phyloP scores from a whole-genome alignment of 805 yeast genomes.

The Myxozyma geophila region DNA sequence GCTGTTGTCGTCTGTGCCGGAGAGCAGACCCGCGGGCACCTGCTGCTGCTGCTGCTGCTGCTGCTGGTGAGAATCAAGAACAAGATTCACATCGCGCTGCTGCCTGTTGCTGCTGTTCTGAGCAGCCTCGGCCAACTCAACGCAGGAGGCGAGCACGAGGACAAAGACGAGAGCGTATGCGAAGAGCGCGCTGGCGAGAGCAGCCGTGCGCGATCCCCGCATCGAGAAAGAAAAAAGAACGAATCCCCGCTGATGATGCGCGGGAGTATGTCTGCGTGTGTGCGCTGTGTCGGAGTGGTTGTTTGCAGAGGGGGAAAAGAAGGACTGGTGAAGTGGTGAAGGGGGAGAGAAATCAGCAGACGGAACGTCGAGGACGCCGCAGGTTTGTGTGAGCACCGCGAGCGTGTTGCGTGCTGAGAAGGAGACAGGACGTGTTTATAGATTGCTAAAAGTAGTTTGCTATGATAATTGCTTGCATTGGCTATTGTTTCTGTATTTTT shows the following conservation, averaged over 20 bases:
- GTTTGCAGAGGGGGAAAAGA: too few relatives aligned
- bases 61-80: constrained; percentile 4
- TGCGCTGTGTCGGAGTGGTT: too few relatives aligned
- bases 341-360: neutral
- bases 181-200: constrained; percentile 9
- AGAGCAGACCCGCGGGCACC: neutral
- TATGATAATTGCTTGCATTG: too few relatives aligned
- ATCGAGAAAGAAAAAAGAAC: constrained; percentile 7
- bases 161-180: constrained; percentile 9
- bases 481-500: too few relatives aligned
- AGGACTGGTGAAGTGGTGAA: too few relatives aligned
- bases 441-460: too few relatives aligned
- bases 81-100: constrained; percentile 11
- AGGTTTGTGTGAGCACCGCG: neutral
- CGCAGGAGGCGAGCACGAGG: constrained; percentile 10
- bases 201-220: constrained; percentile 24
- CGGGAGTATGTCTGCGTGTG: too few relatives aligned
- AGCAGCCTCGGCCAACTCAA: constrained; percentile 13
- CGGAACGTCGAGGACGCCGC: constrained; percentile 4
- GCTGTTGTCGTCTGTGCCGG: neutral
- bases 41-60: constrained; percentile 1
- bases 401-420: neutral
- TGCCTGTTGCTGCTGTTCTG: constrained; percentile 15
- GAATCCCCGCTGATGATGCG: neutral
- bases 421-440: too few relatives aligned